These are phyloP conservation scores for Bombardia bombarda DNA, from an alignment of 495 filamentous ascomycete genomes.

Conservation along the genomic window DNA sequence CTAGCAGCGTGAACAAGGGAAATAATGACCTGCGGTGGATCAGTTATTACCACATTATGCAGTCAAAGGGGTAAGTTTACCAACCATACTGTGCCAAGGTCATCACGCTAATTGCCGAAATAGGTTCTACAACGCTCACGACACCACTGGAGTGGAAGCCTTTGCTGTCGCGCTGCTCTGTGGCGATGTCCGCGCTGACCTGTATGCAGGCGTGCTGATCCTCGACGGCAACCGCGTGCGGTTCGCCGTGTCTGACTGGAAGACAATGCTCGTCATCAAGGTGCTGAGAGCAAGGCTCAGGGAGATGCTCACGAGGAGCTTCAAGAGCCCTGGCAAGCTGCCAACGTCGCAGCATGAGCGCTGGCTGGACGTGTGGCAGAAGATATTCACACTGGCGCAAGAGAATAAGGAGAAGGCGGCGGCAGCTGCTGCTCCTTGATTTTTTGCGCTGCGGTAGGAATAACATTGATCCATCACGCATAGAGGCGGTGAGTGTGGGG, in stretches of 20 bases:
- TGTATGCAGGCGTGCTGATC: conserved; percentile 78
- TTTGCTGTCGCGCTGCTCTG: conserved; percentile 77
- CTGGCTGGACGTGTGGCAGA: conserved; percentile 68
- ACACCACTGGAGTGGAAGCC: conserved; percentile 73
- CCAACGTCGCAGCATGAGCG: conserved; percentile 56
- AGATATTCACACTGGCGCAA: conserved; percentile 34
- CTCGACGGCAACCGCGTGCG: conserved; percentile 81
- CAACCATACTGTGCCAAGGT: neutral
- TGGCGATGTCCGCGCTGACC: conserved; percentile 78
- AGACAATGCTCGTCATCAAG: conserved; percentile 79
- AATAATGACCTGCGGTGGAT: conserved; percentile 64
- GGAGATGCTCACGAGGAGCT: conserved; percentile 61
- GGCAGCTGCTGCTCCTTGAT: neutral
- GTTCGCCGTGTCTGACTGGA: conserved; percentile 87
- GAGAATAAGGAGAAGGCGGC: conserved; percentile 18
- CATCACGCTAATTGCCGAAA: conserved; percentile 4
- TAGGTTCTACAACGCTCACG: conserved; percentile 78
- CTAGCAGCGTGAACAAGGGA: conserved; percentile 76
- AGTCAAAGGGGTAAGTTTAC: conserved; percentile 59
- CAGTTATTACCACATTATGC: conserved; percentile 95
- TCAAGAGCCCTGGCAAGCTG: conserved; percentile 66
- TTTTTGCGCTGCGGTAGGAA: too few relatives aligned
- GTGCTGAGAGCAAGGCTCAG: conserved; percentile 57
- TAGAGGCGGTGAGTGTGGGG: too few relatives aligned
- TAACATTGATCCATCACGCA: too few relatives aligned